Base-by-base conservation (phyloP, 306 rosid species). In the Trifolium pratense region DNA sequence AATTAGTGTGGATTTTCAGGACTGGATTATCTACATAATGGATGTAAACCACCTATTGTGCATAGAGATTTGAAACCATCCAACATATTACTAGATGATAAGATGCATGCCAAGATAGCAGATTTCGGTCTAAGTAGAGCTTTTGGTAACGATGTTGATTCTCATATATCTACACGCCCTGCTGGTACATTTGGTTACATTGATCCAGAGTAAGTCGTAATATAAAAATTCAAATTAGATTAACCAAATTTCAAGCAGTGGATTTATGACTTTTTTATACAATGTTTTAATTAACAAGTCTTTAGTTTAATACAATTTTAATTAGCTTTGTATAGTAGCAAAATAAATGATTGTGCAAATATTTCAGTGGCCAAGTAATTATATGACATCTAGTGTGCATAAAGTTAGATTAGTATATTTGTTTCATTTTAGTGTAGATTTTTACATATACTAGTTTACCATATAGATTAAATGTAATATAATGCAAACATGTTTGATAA, bases 11-110 rank as follows among this genome's bases (percentile, higher is more conserved):
- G 9, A 72, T 45, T 48, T 66, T 37, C 63, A 78, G 86, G 86
- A 42, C 12, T 84, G 7, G 82, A 81, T 1, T 81, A 85, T 75
- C 51, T 85, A 6, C 88, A 81, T 70, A 81, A 81, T 78, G 86
- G 86, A 3, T 78, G 82, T 55, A 71, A 58, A 36, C 78, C 81
- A 20, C 23, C 74, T 23, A 42, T 83, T 21, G 2, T 87, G 3
- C 88, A 89, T 18, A 89, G 87, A 79, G 86, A 87, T 73, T 68
- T 89, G 66, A 89, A 85, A 48, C 29, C 87, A 15, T n/a, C 94
- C 9, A 87, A 89, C 77, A 89, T 89, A 37, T 61, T 89, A 73
- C 32, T 89, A 11, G 78, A 76, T 17, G 78, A 70, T 0, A 48
- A 61, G 2, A 49, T 82, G 69, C 84, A 72, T 39, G 87, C 87